Evolutionary conservation across 176 grass and related monocot species (phyloP).

Genomic region (Oryza glumipatula): DNA sequence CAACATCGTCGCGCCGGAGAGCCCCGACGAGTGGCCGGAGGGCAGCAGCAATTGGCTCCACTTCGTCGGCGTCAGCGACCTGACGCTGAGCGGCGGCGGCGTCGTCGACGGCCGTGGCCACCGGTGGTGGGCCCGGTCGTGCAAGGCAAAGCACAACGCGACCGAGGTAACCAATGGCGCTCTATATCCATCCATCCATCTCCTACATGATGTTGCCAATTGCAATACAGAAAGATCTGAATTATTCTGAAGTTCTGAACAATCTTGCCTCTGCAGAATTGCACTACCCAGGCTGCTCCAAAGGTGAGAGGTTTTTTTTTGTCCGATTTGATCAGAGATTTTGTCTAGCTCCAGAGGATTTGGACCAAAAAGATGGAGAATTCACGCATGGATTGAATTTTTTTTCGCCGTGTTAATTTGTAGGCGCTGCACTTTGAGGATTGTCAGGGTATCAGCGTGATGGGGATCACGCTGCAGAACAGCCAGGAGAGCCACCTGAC

Average conservation of each 20-base stretch:
- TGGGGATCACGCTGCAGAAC: constrained; percentile 61
- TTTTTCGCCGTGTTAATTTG: neutral
- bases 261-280: constrained; percentile 40
- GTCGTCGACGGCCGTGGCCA: constrained; percentile 67
- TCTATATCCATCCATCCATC: too few relatives aligned
- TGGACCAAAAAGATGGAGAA: too few relatives aligned
- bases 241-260: neutral
- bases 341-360: neutral
- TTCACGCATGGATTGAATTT: neutral
- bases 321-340: neutral
- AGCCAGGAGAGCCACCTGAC: constrained; percentile 67
- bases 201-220: too few relatives aligned
- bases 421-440: constrained; percentile 76
- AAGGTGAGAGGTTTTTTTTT: too few relatives aligned
- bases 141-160: constrained; percentile 25
- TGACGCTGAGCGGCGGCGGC: constrained; percentile 60
- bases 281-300: constrained; percentile 36
- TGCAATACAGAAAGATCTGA: neutral
- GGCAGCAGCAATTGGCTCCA: constrained; percentile 37
- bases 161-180: constrained; percentile 22
- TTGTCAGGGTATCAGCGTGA: constrained; percentile 47
- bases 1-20: constrained; percentile 57
- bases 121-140: constrained; percentile 64
- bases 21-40: constrained; percentile 45
- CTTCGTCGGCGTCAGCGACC: constrained; percentile 42